Conservation (phyloP, 2,329 filamentous ascomycete genomes). For the Nemania sp. region DNA sequence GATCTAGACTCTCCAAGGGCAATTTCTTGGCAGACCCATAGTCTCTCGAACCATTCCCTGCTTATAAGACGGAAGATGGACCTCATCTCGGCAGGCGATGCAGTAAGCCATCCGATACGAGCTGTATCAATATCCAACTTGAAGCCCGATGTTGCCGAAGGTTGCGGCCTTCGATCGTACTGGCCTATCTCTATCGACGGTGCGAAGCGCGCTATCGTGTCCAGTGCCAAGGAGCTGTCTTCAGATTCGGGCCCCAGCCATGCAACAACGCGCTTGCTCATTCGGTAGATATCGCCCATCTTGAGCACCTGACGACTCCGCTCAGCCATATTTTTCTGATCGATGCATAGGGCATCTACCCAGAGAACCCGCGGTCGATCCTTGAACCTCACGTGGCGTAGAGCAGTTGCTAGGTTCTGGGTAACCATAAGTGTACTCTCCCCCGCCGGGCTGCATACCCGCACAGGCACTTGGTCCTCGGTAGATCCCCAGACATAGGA, state of each 20-base stretch:
- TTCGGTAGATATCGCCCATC: slow-evolving; percentile 11
- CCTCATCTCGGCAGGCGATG: background rate
- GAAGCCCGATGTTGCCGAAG: background rate
- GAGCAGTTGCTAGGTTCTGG: slow-evolving; percentile 3
- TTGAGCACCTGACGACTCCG: background rate
- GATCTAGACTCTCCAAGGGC: background rate
- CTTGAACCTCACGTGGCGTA: background rate
- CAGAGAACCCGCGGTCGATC: background rate
- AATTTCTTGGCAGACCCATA: slow-evolving; percentile 6
- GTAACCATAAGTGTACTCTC: background rate
- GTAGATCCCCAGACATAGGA: slow-evolving; percentile 3
- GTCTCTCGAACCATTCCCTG: slow-evolving; percentile 9
- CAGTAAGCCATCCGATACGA: background rate
- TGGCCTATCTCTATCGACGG: background rate
- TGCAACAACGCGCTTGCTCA: background rate
- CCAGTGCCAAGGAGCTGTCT: background rate
- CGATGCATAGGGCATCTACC: slow-evolving; percentile 12
- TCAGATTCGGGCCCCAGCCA: background rate
- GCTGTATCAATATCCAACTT: background rate
- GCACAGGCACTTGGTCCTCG: background rate
- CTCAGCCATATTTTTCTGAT: slow-evolving; percentile 4
- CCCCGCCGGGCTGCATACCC: background rate
- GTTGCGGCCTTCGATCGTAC: background rate
- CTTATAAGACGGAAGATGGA: background rate
- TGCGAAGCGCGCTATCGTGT: background rate